These are phyloP conservation scores for Spathaspora arborariae DNA, from an alignment of 805 yeast species.

Conservation along the genomic window DNA sequence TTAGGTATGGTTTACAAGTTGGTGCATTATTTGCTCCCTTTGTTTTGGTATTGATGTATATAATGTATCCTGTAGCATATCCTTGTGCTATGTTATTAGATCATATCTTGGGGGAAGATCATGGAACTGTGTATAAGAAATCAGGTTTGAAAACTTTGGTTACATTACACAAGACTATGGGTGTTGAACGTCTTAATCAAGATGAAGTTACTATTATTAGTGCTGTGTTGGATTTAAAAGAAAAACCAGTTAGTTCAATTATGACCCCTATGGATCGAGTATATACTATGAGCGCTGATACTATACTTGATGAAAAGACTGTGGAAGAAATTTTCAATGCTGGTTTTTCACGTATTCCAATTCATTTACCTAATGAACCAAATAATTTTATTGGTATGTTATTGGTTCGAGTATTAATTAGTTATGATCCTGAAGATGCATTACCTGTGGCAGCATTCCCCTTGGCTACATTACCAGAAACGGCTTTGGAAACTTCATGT, in stretches of 20 bases:
- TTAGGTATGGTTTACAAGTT: constrained; percentile 84
- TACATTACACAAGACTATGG: constrained; percentile 90
- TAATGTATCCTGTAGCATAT: constrained; percentile 88
- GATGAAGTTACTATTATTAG: constrained; percentile 96
- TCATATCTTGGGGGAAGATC: constrained; percentile 85
- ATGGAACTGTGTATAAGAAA: constrained; percentile 90
- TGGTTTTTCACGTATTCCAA: constrained; percentile 93
- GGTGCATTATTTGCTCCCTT: constrained; percentile 91
- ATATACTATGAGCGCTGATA: constrained; percentile 81
- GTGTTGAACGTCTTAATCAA: constrained; percentile 85
- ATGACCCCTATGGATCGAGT: constrained; percentile 95
- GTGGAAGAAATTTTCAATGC: constrained; percentile 90
- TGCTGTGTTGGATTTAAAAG: constrained; percentile 91
- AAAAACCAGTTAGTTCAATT: constrained; percentile 77
- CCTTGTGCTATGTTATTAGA: constrained; percentile 85
- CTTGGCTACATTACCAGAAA: constrained; percentile 93
- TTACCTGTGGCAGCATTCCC: constrained; percentile 91
- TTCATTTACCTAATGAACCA: constrained; percentile 86
- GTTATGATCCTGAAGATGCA: constrained; percentile 96
- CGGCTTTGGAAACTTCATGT: constrained; percentile 87
- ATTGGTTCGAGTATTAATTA: constrained; percentile 83
- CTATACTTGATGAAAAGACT: constrained; percentile 73
- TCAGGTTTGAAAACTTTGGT: constrained; percentile 92
- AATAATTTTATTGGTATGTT: constrained; percentile 92
- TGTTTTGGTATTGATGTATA: constrained; percentile 78